Percentiles rank a stretch among this genome's conserved stretches.
These are phyloP conservation scores for Rhizopogon vulgaris DNA, from an alignment of 768 basidiomycete species.

Conservation along the genomic window DNA sequence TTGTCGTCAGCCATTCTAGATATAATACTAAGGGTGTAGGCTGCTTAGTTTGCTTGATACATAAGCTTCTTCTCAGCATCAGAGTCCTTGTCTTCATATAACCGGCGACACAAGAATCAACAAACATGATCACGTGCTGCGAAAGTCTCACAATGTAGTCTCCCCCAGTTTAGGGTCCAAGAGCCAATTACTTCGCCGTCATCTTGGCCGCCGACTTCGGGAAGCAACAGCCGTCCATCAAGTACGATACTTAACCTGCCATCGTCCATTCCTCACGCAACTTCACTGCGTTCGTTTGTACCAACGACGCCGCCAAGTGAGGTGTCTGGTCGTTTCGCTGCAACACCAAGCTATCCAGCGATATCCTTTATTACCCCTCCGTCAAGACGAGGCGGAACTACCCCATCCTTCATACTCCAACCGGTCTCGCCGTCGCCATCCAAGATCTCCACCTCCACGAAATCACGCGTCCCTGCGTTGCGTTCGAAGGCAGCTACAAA, in stretches of 20 bases:
- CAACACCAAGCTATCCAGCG: constrained; percentile 16
- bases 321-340: constrained; percentile 21
- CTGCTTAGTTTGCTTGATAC: too few relatives aligned
- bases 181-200: constrained; percentile 5
- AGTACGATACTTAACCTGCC: constrained; percentile 28
- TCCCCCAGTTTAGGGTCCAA: constrained; percentile 15
- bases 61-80: too few relatives aligned
- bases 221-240: constrained; percentile 5
- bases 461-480: constrained; percentile 35
- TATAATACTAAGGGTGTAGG: too few relatives aligned
- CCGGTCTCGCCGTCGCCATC: constrained; percentile 41
- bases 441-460: constrained; percentile 19
- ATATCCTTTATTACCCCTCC: constrained; percentile 43
- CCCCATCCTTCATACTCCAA: constrained; percentile 60
- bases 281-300: constrained; percentile 30
- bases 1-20: too few relatives aligned
- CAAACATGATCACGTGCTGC: too few relatives aligned
- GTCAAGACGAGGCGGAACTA: constrained; percentile 40
- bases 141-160: too few relatives aligned
- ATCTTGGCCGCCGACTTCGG: constrained; percentile 6
- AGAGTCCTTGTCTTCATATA: too few relatives aligned
- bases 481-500: constrained; percentile 30
- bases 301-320: constrained; percentile 30
- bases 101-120: too few relatives aligned
- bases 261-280: constrained; percentile 47